Evolutionary conservation across 2,329 filamentous ascomycete species (phyloP).

Genomic region (Clonostachys byssicola): DNA sequence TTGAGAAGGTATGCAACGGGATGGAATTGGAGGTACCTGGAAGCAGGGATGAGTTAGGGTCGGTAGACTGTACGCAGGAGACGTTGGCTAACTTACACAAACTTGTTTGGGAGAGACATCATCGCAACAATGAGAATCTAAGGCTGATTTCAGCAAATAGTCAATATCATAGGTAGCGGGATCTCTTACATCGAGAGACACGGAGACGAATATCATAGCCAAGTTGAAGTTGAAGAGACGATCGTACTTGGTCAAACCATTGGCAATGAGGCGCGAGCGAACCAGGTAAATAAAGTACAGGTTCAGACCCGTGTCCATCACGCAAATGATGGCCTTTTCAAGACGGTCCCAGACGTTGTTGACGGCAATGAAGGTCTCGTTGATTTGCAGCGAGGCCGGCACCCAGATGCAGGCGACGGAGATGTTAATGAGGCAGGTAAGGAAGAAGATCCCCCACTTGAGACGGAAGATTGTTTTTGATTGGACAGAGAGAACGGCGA

Average conservation of each 20-base stretch:
- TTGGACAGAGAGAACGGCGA: slow-evolving; percentile 36
- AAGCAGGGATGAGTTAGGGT: background rate
- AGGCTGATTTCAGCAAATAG: background rate
- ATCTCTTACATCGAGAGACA: slow-evolving; percentile 16
- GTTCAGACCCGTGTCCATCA: slow-evolving; percentile 40
- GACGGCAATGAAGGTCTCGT: slow-evolving; percentile 27
- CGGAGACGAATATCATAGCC: slow-evolving; percentile 18
- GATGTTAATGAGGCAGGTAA: slow-evolving; percentile 40
- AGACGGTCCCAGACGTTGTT: slow-evolving; percentile 44
- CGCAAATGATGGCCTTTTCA: slow-evolving; percentile 40
- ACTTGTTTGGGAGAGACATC: slow-evolving; percentile 3
- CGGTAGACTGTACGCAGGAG: background rate
- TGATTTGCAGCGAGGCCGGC: slow-evolving; percentile 36
- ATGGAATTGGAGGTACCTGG: slow-evolving; percentile 6
- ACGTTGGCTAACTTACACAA: slow-evolving; percentile 1
- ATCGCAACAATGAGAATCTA: slow-evolving; percentile 3
- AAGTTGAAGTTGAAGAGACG: slow-evolving; percentile 31
- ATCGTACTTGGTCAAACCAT: slow-evolving; percentile 43
- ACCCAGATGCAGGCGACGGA: slow-evolving; percentile 47
- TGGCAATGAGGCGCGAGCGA: slow-evolving; percentile 35
- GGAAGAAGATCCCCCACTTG: slow-evolving; percentile 34
- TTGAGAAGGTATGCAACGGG: slow-evolving; percentile 5
- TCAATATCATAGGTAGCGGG: too few relatives aligned
- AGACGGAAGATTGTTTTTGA: slow-evolving; percentile 25
- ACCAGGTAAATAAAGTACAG: slow-evolving; percentile 39